Percentiles rank a stretch among this genome's conserved stretches.
phyloP scores from a whole-genome alignment of 2,329 filamentous ascomycete genomes.

The Aspergillus arachidicola region DNA sequence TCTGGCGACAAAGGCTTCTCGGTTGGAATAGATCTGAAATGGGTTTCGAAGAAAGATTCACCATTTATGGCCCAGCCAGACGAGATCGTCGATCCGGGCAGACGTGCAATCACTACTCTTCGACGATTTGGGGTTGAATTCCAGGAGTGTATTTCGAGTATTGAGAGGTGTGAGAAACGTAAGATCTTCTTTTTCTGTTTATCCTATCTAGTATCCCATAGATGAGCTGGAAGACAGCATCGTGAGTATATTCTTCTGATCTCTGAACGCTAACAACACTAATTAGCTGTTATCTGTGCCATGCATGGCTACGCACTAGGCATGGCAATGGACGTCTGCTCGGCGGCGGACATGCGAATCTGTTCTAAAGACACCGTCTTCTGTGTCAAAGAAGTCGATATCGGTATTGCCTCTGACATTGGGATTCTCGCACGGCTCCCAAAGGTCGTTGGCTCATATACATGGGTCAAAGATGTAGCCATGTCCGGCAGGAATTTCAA shows the following conservation, averaged over 20 bases:
- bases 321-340: background rate
- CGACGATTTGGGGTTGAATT: background rate
- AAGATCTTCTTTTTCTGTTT: background rate
- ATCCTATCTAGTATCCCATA: background rate
- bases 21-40: background rate
- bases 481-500: background rate
- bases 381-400: background rate
- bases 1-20: background rate
- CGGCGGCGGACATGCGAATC: background rate
- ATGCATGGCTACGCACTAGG: background rate
- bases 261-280: background rate
- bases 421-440: background rate
- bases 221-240: accelerated
- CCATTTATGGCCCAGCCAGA: background rate
- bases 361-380: background rate
- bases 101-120: background rate
- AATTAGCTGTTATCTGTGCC: background rate
- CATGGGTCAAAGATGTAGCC: background rate
- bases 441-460: background rate
- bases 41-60: background rate
- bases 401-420: background rate
- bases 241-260: no score
- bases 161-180: background rate
- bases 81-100: background rate
- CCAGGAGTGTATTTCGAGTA: background rate